Evolutionary conservation across 257 asterid species (phyloP), one percentile per base, ranked within the genome.

Genomic region (Solanum clarkiae): DNA sequence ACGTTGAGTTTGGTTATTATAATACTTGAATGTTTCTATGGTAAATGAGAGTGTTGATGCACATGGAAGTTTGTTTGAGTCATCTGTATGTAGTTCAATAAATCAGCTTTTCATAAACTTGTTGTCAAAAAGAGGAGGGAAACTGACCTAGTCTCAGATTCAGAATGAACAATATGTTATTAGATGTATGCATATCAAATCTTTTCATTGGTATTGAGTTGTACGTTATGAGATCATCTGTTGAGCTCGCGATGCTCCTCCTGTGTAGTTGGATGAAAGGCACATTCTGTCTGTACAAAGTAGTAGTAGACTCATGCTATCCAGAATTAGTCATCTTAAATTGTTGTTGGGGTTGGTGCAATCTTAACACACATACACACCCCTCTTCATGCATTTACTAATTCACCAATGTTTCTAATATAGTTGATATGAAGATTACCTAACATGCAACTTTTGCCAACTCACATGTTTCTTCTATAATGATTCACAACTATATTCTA

Each of bases 201-300:
- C 22, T 55, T 17, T 56, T 26, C 26, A 26, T 26, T 26, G 26
- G 26, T 26, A 26, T 26, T 26, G 26, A 26, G 26, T 26, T 26
- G 26, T 26, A 26, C 1, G 29, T 26, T 26, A 26, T 26, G 29
- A 26, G 29, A 26, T 26, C 29, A 45, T 45, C 2, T 2, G 12
- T 45, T 6, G 55, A 11, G 8, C 13, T 11, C 8, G 45, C 18
- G 24, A 10, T 49, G 15, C 3, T 10, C 29, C 15, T 6, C 6
- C 14, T 32, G 22, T 17, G 6, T 84, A 90, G 95, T 89, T 91
- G 94, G 92, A 87, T 24, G 94, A 93, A 88, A 91, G 86, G 82
- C 88, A 88, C 79, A 80, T 65, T 86, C 92, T 72, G 49, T 79
- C 65, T 79, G 49, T 26, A 51, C 47, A 51, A 49, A 51, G 10